Conservation (phyloP, 1,139 yeast genomes). For the Wickerhamomyces sp. region DNA sequence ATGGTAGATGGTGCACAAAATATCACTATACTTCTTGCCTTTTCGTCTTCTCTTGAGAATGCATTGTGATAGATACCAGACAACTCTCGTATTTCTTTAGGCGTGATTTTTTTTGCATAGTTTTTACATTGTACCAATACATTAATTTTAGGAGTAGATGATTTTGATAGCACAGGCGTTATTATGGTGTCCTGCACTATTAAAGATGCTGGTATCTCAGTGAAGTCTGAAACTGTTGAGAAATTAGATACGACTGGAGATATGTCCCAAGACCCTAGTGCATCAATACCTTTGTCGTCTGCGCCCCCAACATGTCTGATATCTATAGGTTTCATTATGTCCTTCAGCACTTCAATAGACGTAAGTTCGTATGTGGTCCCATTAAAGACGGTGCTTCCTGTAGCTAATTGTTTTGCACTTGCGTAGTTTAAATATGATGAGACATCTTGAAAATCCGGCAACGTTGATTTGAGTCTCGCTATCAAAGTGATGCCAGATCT, state of each 20-base stretch:
- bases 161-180: slow-evolving; percentile 26
- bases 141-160: slow-evolving; percentile 21
- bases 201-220: not conserved
- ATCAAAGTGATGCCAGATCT: not conserved
- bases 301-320: slow-evolving; percentile 57
- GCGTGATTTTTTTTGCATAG: slow-evolving; percentile 41
- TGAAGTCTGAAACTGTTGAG: not conserved
- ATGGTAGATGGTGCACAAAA: slow-evolving; percentile 57
- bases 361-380: slow-evolving; percentile 71
- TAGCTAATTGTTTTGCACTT: slow-evolving; percentile 24
- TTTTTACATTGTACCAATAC: slow-evolving; percentile 58
- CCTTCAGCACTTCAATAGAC: slow-evolving; percentile 42
- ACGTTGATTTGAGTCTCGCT: not conserved
- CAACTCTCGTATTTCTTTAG: slow-evolving; percentile 52
- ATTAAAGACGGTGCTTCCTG: slow-evolving; percentile 47
- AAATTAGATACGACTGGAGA: not conserved
- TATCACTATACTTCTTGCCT: slow-evolving; percentile 32
- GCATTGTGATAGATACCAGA: slow-evolving; percentile 51
- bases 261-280: slow-evolving; percentile 56
- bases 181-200: slow-evolving; percentile 22
- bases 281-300: slow-evolving; percentile 70
- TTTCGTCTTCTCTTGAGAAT: slow-evolving; percentile 29
- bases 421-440: slow-evolving; percentile 31
- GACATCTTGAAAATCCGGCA: slow-evolving; percentile 20
- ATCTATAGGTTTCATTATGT: slow-evolving; percentile 35